Percentiles rank a stretch among this genome's conserved stretches.
Conservation (phyloP, 352 stramenopile species). For the Pythium aphanidermatum region DNA sequence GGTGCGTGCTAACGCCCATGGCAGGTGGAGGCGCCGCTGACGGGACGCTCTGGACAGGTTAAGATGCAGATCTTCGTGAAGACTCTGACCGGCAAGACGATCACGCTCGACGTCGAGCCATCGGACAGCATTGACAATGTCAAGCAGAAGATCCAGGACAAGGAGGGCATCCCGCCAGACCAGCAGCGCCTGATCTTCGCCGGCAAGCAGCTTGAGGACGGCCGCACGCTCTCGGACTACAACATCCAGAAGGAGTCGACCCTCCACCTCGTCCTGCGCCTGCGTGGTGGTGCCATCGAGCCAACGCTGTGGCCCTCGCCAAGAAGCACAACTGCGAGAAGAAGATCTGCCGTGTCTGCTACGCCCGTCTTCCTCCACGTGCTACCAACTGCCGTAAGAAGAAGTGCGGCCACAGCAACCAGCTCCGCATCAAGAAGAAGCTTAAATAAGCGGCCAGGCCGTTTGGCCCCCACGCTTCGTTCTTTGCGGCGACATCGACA, state of each 20-base stretch:
- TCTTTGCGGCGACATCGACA: conserved; percentile 10
- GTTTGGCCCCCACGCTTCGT: conserved; percentile 2
- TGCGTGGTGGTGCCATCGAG: conserved; percentile 93
- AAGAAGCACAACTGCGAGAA: conserved; percentile 99
- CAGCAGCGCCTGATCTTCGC: conserved; percentile 75
- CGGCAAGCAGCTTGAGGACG: conserved; percentile 25
- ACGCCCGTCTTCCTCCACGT: conserved; percentile 97
- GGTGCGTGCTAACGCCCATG: conserved; percentile 17
- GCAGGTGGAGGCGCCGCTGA: too few species aligned
- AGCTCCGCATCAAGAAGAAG: conserved; percentile 99
- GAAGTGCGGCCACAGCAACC: conserved; percentile 99
- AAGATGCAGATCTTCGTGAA: conserved; percentile 98
- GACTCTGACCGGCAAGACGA: conserved; percentile 96
- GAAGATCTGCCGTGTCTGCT: conserved; percentile 99
- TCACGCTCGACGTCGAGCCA: conserved; percentile 96
- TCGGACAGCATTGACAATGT: conserved; percentile 98
- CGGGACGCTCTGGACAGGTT: conserved; percentile 14
- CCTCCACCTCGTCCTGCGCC: conserved; percentile 94
- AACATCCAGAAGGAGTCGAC: conserved; percentile 85
- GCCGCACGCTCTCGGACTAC: conserved; percentile 24
- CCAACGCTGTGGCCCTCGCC: conserved; percentile 95
- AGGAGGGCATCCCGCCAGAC: conserved; percentile 91
- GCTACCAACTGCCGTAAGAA: conserved; percentile 99
- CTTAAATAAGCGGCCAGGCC: conserved; percentile 84
- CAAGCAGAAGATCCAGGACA: conserved; percentile 95